Evolutionary conservation across 805 yeast genomes (phyloP), one percentile per base, ranked within the genome.

Genomic region (Saccharomyces mikatae): DNA sequence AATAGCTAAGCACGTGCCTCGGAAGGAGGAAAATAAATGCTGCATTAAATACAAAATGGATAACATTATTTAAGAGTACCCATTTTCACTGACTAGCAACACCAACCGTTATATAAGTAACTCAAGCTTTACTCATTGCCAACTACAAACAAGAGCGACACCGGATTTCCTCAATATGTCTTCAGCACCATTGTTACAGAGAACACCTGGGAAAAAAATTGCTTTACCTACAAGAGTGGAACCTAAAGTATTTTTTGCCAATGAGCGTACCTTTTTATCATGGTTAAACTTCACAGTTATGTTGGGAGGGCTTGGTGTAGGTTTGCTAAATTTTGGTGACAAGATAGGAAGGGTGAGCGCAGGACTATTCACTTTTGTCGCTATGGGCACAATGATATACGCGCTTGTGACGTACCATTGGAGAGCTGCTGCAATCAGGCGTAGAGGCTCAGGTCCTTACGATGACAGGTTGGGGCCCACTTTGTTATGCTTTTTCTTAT

Each of bases 261-360:
- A 94, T 70, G 99, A 94, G 75, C 88, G 99, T 78, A 94, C 99
- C 1, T 94, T 94, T 69, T 79, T 94, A 56, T 92, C 98, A 50
- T 94, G 99, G 99, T 81, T 94, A 66, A 95, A 95, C 73, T 94
- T 94, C 79, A 94, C 99, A n/a, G 97, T 94, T 56, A 89, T 95
- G 67, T 79, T 94, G 57, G 99, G 99, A 29, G 96, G 97, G 48
- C 79, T 94, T 56, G 98, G 97, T 57, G 91, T 94, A 55, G 99
- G 99, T 51, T 78, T 94, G 65, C 80, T 94, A 62, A 94, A 94
- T 75, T 94, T 94, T 71, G 99, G 99, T 71, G 99, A 94, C 74
- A 80, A 81, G 57, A 81, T 92, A 47, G 98, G 98, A 58, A 81
- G 96, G 66, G 83, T 94, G 55, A 84, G 94, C 62, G 98, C 99